Base-by-base conservation (phyloP, 2,329 filamentous ascomycete species). In the Xylaria sp. region DNA sequence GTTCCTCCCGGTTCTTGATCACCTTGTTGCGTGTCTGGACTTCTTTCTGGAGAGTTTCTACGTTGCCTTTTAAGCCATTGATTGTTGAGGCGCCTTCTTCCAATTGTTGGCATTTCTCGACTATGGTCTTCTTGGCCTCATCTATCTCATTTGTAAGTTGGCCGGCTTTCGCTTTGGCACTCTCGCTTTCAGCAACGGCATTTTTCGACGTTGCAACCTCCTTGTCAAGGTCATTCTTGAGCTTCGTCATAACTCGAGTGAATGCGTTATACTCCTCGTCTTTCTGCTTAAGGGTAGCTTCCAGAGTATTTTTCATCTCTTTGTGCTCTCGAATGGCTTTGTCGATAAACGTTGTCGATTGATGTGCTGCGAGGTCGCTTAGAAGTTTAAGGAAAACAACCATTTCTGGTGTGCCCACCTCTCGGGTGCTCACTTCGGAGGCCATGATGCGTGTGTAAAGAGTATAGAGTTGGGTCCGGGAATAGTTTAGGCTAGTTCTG, bases 341-440 rank as follows among this genome's bases (percentile, higher is more conserved):
- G 2, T 63, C 29, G 13, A 71, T 59, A 54, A 63, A 69, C 12
- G 60, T 53, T 10, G 66, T 61, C 8, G 66, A 63, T 29, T 59
- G 40, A 32, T 66, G 50, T 21, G 44, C 12, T 1, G 54, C 59
- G 1, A 71, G 51, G 2, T 55, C 35, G 3, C 29, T 25, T 13
- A 71, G 16, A 8, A 71, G 54, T 37, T 63, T 44, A 12, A 71
- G 21, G 23, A 71, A 71, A 27, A 51, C 35, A 6, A 21, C 44
- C 2, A 63, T 50, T 2, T 70, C 58, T 42, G 32, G 61, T 35
- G 47, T 40, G 47, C 8, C 32, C 48, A 59, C 35, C 18, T 53
- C 42, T 4, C 54, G 47, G 23, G 48, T 13, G 29, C 21, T 13
- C n/a, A 10, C 48, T 2, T 51, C n/a, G 21, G 65, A 53, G 54